These are phyloP conservation scores for Umbellularia californica DNA, from an alignment of 164 flowering plant genomes.

Conservation along the genomic window DNA sequence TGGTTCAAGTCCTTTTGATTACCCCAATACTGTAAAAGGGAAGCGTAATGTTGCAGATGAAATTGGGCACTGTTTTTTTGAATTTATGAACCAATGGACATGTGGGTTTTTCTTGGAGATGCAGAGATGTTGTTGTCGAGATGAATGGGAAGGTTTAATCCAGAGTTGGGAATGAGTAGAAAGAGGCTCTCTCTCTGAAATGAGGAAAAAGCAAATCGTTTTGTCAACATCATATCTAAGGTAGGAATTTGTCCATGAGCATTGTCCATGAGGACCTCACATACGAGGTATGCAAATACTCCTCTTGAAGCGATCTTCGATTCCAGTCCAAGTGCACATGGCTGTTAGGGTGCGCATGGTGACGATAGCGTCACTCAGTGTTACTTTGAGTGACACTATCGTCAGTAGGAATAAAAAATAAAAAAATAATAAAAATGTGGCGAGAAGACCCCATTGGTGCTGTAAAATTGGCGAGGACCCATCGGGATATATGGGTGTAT, in stretches of 20 bases:
- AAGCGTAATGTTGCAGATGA: conserved; percentile 5
- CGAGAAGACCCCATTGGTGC: too few relatives aligned
- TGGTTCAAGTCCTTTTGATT: conserved; percentile 2
- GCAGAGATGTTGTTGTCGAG: background rate
- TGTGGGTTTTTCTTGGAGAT: background rate
- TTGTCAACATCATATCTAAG: conserved; percentile 1
- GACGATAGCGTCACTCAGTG: too few relatives aligned
- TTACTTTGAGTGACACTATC: too few relatives aligned
- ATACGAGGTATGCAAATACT: too few relatives aligned
- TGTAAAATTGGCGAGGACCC: too few relatives aligned
- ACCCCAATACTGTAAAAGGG: conserved; percentile 7
- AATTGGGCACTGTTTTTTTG: background rate
- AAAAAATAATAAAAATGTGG: too few relatives aligned
- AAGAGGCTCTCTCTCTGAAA: background rate
- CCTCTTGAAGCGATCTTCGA: too few relatives aligned
- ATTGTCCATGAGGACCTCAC: too few relatives aligned
- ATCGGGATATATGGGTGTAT: too few relatives aligned
- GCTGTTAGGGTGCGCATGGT: too few relatives aligned
- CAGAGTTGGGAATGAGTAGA: background rate
- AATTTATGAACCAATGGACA: background rate
- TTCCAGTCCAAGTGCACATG: too few relatives aligned
- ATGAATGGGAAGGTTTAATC: background rate
- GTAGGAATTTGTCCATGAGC: background rate
- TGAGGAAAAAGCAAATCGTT: background rate
- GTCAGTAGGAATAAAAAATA: too few relatives aligned